phyloP scores from a whole-genome alignment of 148 eudicot genomes.

The Pharnaceum exiguum region DNA sequence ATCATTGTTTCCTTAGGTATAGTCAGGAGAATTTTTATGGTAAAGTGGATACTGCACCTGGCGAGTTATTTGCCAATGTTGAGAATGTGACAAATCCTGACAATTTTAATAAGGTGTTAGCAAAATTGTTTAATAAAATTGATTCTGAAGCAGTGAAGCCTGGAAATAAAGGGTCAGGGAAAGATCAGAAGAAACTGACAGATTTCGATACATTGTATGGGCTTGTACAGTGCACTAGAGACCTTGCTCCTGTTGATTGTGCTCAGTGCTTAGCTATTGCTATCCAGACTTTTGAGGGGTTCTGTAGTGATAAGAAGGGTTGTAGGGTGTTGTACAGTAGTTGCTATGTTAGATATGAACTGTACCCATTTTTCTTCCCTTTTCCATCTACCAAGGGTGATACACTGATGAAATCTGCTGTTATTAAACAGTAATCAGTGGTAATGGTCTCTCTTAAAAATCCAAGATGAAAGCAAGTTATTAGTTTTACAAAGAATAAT shows the following conservation, averaged over 20 bases:
- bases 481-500: too few relatives aligned
- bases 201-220: slow-evolving; percentile 54
- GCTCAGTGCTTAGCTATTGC: slow-evolving; percentile 70
- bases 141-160: slow-evolving; percentile 37
- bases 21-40: slow-evolving; percentile 41
- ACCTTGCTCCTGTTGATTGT: slow-evolving; percentile 42
- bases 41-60: slow-evolving; percentile 47
- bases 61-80: slow-evolving; percentile 37
- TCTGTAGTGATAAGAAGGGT: slow-evolving; percentile 52
- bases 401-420: too few relatives aligned
- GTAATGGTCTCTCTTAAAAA: too few relatives aligned
- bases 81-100: slow-evolving; percentile 43
- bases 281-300: slow-evolving; percentile 35
- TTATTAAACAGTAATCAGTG: too few relatives aligned
- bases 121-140: slow-evolving; percentile 33
- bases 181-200: slow-evolving; percentile 38
- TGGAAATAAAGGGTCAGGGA: slow-evolving; percentile 49
- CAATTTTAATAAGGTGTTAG: slow-evolving; percentile 45
- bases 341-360: slow-evolving; percentile 69
- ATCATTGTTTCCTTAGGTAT: slow-evolving; percentile 72
- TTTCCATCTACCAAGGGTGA: slow-evolving; percentile 17
- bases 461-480: too few relatives aligned
- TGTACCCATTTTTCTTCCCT: slow-evolving; percentile 74
- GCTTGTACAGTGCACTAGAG: slow-evolving; percentile 71
- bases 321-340: slow-evolving; percentile 71